Percentiles rank a stretch among this genome's conserved stretches.
Conservation (phyloP, 441 rosid genomes). For the Gossypium trilobum region DNA sequence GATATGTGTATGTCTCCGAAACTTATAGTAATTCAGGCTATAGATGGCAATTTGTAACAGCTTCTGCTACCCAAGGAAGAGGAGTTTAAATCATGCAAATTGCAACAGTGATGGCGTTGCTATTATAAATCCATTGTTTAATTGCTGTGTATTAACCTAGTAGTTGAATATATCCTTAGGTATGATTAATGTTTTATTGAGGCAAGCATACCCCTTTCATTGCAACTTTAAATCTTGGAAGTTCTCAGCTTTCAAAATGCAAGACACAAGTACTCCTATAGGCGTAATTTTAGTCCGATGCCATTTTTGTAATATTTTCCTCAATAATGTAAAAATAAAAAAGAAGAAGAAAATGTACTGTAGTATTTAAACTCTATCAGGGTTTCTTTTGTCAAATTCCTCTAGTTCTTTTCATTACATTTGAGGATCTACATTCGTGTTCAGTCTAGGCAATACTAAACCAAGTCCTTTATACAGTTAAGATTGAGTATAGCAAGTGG, state of each 20-base stretch:
- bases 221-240: constrained; percentile 1
- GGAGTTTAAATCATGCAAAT: neutral
- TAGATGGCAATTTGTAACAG: neutral
- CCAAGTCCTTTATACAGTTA: neutral
- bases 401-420: neutral
- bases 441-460: neutral
- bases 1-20: neutral
- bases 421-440: neutral
- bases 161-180: neutral
- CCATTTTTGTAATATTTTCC: neutral
- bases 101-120: neutral
- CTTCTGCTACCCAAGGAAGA: neutral
- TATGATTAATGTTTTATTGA: neutral
- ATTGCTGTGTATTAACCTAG: neutral
- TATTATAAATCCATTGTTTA: neutral
- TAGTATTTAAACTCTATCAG: neutral
- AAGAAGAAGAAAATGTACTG: neutral
- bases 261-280: neutral
- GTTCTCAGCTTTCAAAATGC: neutral
- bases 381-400: neutral
- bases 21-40: neutral
- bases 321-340: too few relatives aligned
- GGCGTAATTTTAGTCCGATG: neutral
- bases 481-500: neutral
- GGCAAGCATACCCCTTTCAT: neutral